Conservation (phyloP, 2,329 filamentous ascomycete genomes). For the Rhynchosporium graminicola region DNA sequence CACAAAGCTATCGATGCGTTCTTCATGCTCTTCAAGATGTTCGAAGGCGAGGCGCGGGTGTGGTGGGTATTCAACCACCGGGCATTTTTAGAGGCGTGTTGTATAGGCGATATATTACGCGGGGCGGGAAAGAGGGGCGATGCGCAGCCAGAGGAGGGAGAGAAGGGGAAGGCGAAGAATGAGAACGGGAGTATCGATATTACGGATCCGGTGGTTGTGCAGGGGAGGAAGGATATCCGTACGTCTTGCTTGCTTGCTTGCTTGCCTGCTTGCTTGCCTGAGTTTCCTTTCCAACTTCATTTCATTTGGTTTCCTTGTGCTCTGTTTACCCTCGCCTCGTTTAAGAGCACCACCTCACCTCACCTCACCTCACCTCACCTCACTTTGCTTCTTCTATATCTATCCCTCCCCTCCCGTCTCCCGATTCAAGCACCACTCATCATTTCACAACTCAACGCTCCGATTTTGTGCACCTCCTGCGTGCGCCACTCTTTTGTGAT, state of each 20-base stretch:
- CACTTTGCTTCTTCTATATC: neutral
- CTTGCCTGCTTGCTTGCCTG: too few relatives aligned
- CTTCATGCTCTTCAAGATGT: slow-evolving; percentile 69
- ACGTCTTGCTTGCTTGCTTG: slow-evolving; percentile 40
- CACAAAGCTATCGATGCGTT: slow-evolving; percentile 74
- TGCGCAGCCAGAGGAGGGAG: slow-evolving; percentile 46
- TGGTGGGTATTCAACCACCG: slow-evolving; percentile 87
- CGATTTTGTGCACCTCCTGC: too few relatives aligned
- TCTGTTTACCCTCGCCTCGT: neutral
- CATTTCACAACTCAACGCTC: too few relatives aligned
- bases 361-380: neutral
- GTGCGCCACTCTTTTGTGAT: too few relatives aligned
- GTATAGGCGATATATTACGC: slow-evolving; percentile 61
- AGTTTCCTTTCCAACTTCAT: neutral
- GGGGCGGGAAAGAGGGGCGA: slow-evolving; percentile 51
- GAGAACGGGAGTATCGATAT: slow-evolving; percentile 47
- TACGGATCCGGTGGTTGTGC: slow-evolving; percentile 59
- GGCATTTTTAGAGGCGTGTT: slow-evolving; percentile 70
- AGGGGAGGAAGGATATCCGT: slow-evolving; percentile 63
- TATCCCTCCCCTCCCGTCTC: neutral
- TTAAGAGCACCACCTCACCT: neutral
- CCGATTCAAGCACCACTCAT: too few relatives aligned
- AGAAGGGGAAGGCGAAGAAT: slow-evolving; percentile 50
- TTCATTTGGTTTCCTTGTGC: neutral
- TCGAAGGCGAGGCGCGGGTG: slow-evolving; percentile 71